phyloP scores from a whole-genome alignment of 176 grass and related monocot species.

The Musa beccarii region DNA sequence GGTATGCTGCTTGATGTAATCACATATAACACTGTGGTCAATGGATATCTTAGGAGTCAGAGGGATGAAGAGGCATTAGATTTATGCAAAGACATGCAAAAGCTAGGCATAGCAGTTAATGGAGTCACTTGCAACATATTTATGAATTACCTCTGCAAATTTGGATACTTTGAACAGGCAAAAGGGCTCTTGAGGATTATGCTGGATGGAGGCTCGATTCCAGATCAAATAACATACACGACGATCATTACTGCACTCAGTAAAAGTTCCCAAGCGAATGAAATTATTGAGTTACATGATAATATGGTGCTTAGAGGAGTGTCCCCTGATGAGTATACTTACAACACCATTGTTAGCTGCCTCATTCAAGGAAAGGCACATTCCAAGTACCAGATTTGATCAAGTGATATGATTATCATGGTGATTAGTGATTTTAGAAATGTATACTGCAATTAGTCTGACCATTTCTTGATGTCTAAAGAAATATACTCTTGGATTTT shows the following conservation, averaged over 20 bases:
- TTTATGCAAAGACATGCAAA: constrained; percentile 12
- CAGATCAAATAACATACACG: constrained; percentile 21
- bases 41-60: constrained; percentile 4
- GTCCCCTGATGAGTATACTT: constrained; percentile 12
- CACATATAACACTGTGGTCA: constrained; percentile 18
- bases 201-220: constrained; percentile 2
- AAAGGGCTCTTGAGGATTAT: constrained; percentile 16
- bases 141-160: constrained; percentile 17
- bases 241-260: constrained; percentile 11
- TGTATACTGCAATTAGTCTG: background rate
- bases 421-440: background rate
- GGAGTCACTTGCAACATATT: constrained; percentile 19
- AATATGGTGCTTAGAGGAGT: constrained; percentile 22
- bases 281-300: constrained; percentile 21
- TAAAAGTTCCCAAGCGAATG: constrained; percentile 3
- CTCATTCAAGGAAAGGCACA: constrained; percentile 3
- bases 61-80: constrained; percentile 15
- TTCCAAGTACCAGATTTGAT: background rate
- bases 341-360: constrained; percentile 7
- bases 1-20: constrained; percentile 6
- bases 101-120: constrained; percentile 7
- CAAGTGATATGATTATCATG: background rate
- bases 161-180: constrained; percentile 19
- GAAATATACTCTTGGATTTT: background rate
- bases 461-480: background rate